These are phyloP conservation scores for Acacia melanoxylon DNA, from an alignment of 306 rosid species.

Conservation along the genomic window DNA sequence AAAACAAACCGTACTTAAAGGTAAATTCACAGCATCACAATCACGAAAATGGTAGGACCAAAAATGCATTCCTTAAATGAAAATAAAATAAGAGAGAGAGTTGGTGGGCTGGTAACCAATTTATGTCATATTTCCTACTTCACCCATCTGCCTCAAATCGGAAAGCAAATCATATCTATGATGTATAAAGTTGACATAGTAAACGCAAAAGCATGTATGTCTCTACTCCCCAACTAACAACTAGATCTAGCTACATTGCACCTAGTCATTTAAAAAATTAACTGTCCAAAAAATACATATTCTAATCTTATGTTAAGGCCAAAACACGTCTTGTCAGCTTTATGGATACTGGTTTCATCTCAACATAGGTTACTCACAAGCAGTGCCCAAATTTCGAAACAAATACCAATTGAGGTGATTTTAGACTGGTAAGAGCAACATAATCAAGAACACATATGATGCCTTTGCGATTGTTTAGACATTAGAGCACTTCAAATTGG, in stretches of 20 bases:
- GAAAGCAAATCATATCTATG: constrained; percentile 4
- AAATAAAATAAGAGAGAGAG: background rate
- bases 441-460: constrained; percentile 10
- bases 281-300: background rate
- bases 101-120: background rate
- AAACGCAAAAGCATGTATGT: background rate
- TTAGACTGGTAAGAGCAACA: background rate
- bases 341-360: background rate
- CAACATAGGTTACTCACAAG: background rate
- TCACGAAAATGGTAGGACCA: constrained; percentile 10
- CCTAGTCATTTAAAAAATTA: background rate
- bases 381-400: constrained; percentile 1
- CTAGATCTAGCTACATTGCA: background rate
- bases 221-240: background rate
- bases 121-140: constrained; percentile 1
- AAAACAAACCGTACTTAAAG: background rate
- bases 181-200: background rate
- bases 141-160: background rate
- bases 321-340: background rate
- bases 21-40: background rate
- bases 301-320: background rate
- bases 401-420: background rate
- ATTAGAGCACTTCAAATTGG: constrained; percentile 4
- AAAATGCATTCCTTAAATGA: background rate
- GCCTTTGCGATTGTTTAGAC: background rate